These are phyloP conservation scores for Xylaria cubensis DNA, from an alignment of 495 filamentous ascomycete genomes.

Conservation along the genomic window DNA sequence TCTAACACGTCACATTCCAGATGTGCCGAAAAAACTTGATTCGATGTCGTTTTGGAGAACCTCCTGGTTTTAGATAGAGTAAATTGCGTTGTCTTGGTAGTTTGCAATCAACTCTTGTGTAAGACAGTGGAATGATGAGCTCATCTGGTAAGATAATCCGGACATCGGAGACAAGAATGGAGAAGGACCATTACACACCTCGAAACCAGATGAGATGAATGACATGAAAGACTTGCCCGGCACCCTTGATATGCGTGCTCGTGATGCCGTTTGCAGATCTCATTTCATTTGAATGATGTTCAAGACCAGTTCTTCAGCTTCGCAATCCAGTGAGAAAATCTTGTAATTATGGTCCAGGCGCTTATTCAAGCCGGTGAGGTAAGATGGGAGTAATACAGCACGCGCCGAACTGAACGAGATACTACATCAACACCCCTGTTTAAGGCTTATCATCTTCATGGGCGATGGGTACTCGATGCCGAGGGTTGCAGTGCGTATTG, in stretches of 20 bases:
- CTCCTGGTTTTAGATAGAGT: neutral
- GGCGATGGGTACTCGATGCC: neutral
- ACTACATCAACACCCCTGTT: neutral
- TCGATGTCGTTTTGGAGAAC: neutral
- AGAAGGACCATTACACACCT: neutral
- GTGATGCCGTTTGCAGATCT: no score
- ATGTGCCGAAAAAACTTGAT: neutral
- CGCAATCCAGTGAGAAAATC: neutral
- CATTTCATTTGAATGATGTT: neutral
- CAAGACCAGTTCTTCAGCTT: neutral
- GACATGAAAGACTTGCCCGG: neutral
- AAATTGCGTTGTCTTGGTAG: no score
- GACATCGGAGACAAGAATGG: neutral
- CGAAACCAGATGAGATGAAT: neutral
- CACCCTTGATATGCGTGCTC: neutral
- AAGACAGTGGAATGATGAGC: neutral
- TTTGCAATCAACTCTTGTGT: neutral
- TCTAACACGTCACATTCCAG: neutral
- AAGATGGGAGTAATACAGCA: neutral
- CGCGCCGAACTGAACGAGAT: neutral
- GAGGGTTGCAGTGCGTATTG: neutral
- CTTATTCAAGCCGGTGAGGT: no score
- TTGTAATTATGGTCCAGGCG: neutral
- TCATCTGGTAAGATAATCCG: neutral
- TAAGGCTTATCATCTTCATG: neutral